Base-by-base conservation (phyloP, 2,329 filamentous ascomycete species). In the Bipolaris zeicola region DNA sequence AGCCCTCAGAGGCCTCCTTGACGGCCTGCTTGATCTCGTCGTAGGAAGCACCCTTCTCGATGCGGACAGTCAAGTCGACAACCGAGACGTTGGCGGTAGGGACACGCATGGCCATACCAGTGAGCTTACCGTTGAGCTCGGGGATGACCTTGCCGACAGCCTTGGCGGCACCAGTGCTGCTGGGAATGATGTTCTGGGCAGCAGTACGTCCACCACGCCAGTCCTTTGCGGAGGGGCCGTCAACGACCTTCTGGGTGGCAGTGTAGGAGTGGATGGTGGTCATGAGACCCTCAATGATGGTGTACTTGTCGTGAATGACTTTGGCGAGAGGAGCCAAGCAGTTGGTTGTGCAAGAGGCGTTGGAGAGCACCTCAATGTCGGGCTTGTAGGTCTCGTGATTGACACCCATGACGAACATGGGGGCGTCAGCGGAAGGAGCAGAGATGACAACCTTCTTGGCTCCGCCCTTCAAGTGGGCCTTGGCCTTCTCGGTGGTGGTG, bases 321-420 rank as follows among this genome's bases (percentile, higher is more conserved):
- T 98, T 99, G 85, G 95, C 95, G 68, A 99, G 90, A 79, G 95
- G 95, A 81, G 95, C 95, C 82, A 99, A 84, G 89, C 95, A 98
- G 91, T 99, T 99, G 87, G 95, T 98, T 81, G 95, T 99, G 92
- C 95, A 98, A 73, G 95, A 98, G 74, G 95, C 95, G 86, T 99
- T 99, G 84, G 95, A 98, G 84, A 98, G 91, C 80, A 99, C 89
- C 74, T 92, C 84, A 80, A 95, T 87, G 79, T 90, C 90, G 79
- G 89, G 88, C 81, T 91, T 94, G 89, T 98, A 98, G 74, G 82
- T 85, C 80, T 93, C 87, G 83, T 98, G 85, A 87, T 98, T 99
- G 85, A 99, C 95, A 79, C 95, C 95, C 89, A 97, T 96, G 79
- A 99, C 95, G 88, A 96, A 99, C 95, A 99, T 99, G 79, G 94